Evolutionary conservation across 2,329 filamentous ascomycete species (phyloP), one percentile per base, ranked within the genome.

Genomic region (Arthrobotrys iridis): DNA sequence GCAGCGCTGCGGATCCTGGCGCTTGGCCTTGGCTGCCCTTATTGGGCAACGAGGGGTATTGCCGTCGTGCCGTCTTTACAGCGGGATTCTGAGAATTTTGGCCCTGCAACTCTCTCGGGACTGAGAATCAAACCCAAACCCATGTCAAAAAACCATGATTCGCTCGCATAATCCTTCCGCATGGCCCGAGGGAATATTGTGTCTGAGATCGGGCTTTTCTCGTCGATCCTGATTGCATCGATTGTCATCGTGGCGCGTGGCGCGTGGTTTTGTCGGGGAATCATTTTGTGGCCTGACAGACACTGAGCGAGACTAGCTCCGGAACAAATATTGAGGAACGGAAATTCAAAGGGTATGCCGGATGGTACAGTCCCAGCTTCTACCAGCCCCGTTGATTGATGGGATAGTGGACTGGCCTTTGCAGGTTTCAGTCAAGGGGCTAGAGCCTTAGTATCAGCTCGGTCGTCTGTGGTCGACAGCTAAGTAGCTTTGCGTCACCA

Each of bases 101-200:
- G 50, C 15, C 20, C 22, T 55, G 48, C 48, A 18, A 35, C 28
- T 37, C 50, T 22, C 50, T 30, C 24, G 4, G 18, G 37, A 5
- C 28, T 33, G 28, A 33, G 28, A 24, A 37, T n/a, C n/a, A 55
- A 55, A 8, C 15, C 35, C 24, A 46, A 58, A 6, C 22, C 28
- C 62, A 35, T 20, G 48, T 20, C 13, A 10, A 55, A 35, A 46
- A 66, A 58, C 22, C 50, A 58, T 67, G 63, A 67, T 67, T 67
- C 43, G 35, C 8, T 65, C 28, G 28, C 30, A 43, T n/a, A 26
- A 4, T 28, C 41, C 18, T 20, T 40, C 50, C 40, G 63, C 63
- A 37, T 57, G 40, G 43, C n/a, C 20, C n/a, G 43, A 55, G 18
- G 50, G 50, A n/a, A 24, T 13, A 20, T 22, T 55, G 33, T 55